A percentile compares a stretch with the other conserved stretches of the same genome.
Conservation (phyloP, 2,329 filamentous ascomycete genomes). For the Phyllosticta citribraziliensis region DNA sequence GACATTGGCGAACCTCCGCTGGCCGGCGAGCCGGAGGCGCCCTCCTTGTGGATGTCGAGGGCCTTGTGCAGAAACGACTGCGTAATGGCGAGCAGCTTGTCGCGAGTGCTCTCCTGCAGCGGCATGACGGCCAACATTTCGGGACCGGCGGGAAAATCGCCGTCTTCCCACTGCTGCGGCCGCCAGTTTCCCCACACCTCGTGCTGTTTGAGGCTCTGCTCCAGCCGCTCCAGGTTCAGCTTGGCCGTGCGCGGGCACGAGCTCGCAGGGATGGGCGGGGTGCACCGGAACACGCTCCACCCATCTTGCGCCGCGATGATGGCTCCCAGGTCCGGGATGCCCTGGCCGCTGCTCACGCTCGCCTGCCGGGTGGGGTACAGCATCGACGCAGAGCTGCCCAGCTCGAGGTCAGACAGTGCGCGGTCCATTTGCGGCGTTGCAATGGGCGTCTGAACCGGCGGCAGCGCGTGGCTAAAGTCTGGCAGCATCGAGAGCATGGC, state of each 20-base stretch:
- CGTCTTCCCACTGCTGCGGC: constrained; percentile 37
- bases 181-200: constrained; percentile 44
- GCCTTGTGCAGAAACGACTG: constrained; percentile 63
- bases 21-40: constrained; percentile 29
- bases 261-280: constrained; percentile 37
- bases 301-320: constrained; percentile 42
- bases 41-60: constrained; percentile 54
- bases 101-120: constrained; percentile 47
- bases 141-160: constrained; percentile 34
- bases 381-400: constrained; percentile 32
- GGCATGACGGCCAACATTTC: constrained; percentile 39
- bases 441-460: constrained; percentile 35
- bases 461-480: constrained; percentile 31
- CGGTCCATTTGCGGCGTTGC: constrained; percentile 39
- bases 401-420: constrained; percentile 37
- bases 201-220: constrained; percentile 42
- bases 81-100: constrained; percentile 62
- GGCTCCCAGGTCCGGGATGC: constrained; percentile 35
- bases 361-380: constrained; percentile 32
- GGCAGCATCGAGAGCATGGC: constrained; percentile 37
- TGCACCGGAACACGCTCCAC: constrained; percentile 45
- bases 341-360: constrained; percentile 26
- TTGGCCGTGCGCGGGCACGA: constrained; percentile 42
- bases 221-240: constrained; percentile 42
- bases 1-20: constrained; percentile 36